Base-by-base conservation (phyloP, 169 alveolate species). In the Cryptosporidium sp. region DNA sequence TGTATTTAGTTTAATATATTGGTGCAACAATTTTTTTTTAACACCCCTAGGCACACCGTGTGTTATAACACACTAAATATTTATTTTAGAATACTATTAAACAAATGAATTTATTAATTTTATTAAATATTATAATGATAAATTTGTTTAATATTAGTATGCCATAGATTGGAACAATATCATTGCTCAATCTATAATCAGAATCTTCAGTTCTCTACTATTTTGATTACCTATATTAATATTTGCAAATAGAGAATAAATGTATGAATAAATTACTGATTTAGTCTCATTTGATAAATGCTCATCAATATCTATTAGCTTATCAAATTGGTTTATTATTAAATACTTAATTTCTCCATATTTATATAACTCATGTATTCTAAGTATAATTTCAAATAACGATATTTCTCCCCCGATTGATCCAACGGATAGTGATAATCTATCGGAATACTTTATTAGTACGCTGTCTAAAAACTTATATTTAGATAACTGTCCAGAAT, bases 291-390 rank as follows among this genome's bases (percentile, higher is more conserved):
- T 80, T 26, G 75, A 18, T 21, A 61, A 48, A 80, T 41, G 70
- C 21, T 80, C 75, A 39, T 59, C 58, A 2, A 35, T 16, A 35
- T 80, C 68, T 10, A 80, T 58, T 9, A 80, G 45, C 62, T 43
- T 80, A 35, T 37, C 73, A 65, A 80, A 80, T 37, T 80, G 80
- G 18, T 80, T 37, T 62, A 80, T 62, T 37, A 80, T 80, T 29
- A 80, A n/a, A 29, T 62, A 80, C n/a, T 80, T 80, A 18, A 65
- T 23, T 43, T 80, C 39, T 6, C 59, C 59, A 62, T 62, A 61
- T 39, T 39, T 65, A 26, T 31, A 65, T 62, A 80, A 65, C 62
- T 80, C 89, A 21, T 80, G 89, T 29, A 65, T 62, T 59, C 89
- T 39, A 8, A 80, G 26, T 29, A 80, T 37, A 33, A 80, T 65